Evolutionary conservation across 208 protist genomes (phyloP), one percentile per base, ranked within the genome.

Genomic region (Leishmania tropica): DNA sequence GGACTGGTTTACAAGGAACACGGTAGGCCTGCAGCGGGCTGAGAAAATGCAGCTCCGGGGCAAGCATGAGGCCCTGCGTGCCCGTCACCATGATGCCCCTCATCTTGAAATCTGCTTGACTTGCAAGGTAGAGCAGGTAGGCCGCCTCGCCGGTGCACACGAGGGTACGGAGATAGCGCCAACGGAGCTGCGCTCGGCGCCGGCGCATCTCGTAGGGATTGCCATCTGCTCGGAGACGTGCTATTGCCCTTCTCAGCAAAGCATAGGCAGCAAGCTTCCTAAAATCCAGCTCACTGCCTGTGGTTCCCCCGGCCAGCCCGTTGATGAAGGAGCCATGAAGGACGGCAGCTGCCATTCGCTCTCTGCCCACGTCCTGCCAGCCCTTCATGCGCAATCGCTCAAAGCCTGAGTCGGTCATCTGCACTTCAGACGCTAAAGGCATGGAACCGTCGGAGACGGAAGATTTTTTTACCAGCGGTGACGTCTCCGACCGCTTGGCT

Each of bases 71-170:
- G 8, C 86, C 85, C 19, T 88, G 80, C 21, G 85, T 91, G 81
- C 90, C 93, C 1, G 88, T 91, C 48, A 97, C 87, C 37, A 75
- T 28, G n/a, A 94, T 53, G 31, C 88, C 94, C 71, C 79, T 80
- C 81, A 88, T 89, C 79, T 84, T 91, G 11, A 58, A 80, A n/a
- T 92, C 89, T 35, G 89, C 86, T 83, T 94, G 88, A 37, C 81
- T 92, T n/a, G 79, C 84, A 53, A 86, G 83, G 80, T 95, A 91
- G 47, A 96, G 80, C 40, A 96, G 84, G 79, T 92, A 95, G 21
- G 87, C 79, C 1, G 93, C 94, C 84, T 95, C 90, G 3, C 94
- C 94, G 62, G 92, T 96, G n/a, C 88, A 70, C 40, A 97, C 94
- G 51, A 97, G 87, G 6, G 89, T 81, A 35, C 94, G 92, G 35